Evolutionary conservation across 2,329 filamentous ascomycete species (phyloP).

Genomic region (Diaporthe amygdali): DNA sequence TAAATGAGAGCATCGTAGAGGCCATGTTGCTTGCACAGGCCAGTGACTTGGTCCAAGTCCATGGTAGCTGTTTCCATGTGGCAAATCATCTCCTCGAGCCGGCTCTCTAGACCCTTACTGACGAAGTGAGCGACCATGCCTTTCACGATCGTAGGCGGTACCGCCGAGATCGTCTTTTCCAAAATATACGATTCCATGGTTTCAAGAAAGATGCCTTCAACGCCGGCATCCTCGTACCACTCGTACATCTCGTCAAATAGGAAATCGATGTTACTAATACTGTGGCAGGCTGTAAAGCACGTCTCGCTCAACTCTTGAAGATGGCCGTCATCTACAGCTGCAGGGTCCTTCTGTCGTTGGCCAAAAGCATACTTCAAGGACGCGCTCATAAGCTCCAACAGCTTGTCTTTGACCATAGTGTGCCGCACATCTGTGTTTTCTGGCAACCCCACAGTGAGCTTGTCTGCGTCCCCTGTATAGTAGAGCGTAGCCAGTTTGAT

Average conservation of each 20-base stretch:
- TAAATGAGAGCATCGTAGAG: conserved; percentile 96
- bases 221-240: conserved; percentile 80
- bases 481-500: conserved; percentile 92
- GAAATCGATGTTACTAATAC: conserved; percentile 79
- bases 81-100: conserved; percentile 93
- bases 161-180: conserved; percentile 72
- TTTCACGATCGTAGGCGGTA: conserved; percentile 87
- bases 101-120: conserved; percentile 73
- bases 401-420: conserved; percentile 82
- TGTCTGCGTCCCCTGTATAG: conserved; percentile 89
- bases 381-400: conserved; percentile 91
- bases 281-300: conserved; percentile 83
- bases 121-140: conserved; percentile 84
- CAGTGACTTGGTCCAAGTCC: conserved; percentile 92
- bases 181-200: conserved; percentile 88
- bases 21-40: conserved; percentile 87
- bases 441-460: conserved; percentile 89
- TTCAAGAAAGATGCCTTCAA: conserved; percentile 81
- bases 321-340: conserved; percentile 58
- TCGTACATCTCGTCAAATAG: conserved; percentile 91
- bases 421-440: conserved; percentile 81
- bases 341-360: conserved; percentile 59
- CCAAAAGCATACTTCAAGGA: conserved; percentile 89
- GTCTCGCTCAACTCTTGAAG: conserved; percentile 80
- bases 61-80: conserved; percentile 89